phyloP scores from a whole-genome alignment of 441 rosid species.

The Arabidopsis hybrid region DNA sequence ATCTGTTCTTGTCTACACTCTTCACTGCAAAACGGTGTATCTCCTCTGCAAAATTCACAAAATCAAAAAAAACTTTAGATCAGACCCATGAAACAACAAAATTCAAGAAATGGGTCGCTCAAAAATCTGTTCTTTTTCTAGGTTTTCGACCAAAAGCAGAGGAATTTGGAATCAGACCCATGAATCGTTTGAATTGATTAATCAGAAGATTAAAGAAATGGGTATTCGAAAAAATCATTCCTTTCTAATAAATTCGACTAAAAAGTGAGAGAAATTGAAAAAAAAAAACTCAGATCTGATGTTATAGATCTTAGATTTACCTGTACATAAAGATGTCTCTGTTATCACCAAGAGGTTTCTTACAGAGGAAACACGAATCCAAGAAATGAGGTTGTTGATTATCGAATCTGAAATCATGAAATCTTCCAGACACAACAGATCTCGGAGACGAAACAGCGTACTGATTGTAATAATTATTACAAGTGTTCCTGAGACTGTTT shows the following conservation, averaged over 20 bases:
- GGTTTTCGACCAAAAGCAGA: not conserved
- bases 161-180: not conserved
- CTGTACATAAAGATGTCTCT: constrained; percentile 94
- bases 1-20: constrained; percentile 84
- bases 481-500: constrained; percentile 41
- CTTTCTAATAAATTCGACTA: not conserved
- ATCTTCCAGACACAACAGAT: constrained; percentile 46
- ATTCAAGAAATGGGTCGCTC: not conserved
- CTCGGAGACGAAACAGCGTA: constrained; percentile 44
- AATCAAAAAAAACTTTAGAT: constrained; percentile 18
- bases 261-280: not conserved
- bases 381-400: constrained; percentile 69
- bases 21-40: constrained; percentile 45
- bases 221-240: not conserved
- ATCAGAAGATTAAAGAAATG: not conserved
- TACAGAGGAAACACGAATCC: constrained; percentile 78
- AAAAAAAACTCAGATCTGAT: constrained; percentile 23
- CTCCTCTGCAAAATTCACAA: constrained; percentile 42
- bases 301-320: constrained; percentile 42
- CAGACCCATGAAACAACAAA: constrained; percentile 10
- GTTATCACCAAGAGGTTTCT: constrained; percentile 73
- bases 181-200: not conserved
- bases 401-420: constrained; percentile 47
- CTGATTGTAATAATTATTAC: constrained; percentile 27
- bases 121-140: not conserved